Evolutionary conservation across 305 asterid genomes (phyloP).

Genomic region (Nicotiana rustica): DNA sequence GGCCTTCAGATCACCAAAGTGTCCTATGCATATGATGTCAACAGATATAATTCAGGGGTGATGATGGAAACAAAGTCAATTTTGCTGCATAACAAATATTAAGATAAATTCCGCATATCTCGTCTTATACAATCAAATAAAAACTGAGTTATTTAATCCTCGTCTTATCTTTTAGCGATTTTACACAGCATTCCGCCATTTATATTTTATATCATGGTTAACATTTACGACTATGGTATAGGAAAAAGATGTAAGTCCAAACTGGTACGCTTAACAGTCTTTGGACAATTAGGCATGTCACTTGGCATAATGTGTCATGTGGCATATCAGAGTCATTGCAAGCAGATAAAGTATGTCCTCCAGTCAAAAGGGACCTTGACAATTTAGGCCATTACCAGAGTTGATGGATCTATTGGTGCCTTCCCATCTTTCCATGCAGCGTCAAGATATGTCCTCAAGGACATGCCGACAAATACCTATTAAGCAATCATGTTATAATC

Average conservation of each 20-base stretch:
- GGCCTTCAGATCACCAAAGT: not conserved
- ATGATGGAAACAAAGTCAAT: not conserved
- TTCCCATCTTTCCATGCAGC: constrained; percentile 99
- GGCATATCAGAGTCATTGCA: not conserved
- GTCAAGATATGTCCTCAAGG: constrained; percentile 97
- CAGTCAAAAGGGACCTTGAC: constrained; percentile 16
- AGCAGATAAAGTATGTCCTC: constrained; percentile 1
- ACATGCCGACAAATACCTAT: constrained; percentile 99
- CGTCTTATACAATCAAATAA: not conserved
- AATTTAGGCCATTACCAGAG: constrained; percentile 70
- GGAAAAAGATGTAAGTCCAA: constrained; percentile 11
- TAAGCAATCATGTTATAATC: constrained; percentile 36
- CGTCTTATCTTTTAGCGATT: not conserved
- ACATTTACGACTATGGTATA: not conserved
- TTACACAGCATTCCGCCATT: not conserved
- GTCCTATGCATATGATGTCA: constrained; percentile 4
- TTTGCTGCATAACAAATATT: not conserved
- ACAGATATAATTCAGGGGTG: not conserved
- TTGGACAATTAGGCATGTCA: constrained; percentile 16
- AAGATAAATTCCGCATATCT: not conserved
- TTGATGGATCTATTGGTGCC: constrained; percentile 98
- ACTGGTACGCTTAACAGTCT: constrained; percentile 25
- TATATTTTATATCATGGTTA: not conserved
- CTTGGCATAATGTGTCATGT: not conserved
- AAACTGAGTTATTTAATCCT: not conserved